These are phyloP conservation scores for Talaromyces adpressus DNA, from an alignment of 495 filamentous ascomycete genomes.

Conservation along the genomic window DNA sequence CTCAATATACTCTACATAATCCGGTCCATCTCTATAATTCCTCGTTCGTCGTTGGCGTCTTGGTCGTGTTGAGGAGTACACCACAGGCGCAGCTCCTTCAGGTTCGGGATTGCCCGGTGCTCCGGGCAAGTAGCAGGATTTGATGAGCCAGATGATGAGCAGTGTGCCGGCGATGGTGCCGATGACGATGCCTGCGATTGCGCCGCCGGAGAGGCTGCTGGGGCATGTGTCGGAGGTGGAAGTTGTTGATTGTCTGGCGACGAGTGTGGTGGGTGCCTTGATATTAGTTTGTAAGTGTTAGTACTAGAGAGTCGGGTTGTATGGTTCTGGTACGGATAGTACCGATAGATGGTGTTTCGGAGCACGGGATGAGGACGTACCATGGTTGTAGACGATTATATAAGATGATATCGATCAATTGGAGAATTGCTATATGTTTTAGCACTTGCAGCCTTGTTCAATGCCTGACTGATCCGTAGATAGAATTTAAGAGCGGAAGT, in stretches of 20 bases:
- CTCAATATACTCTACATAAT: constrained; percentile 29
- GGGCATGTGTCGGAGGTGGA: constrained; percentile 18
- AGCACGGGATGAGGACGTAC: background rate
- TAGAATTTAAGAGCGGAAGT: too few species aligned
- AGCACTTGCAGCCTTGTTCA: background rate
- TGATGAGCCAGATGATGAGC: constrained; percentile 45
- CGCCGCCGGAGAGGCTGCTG: constrained; percentile 43
- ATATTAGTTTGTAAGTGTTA: background rate
- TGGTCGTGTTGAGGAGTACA: constrained; percentile 5
- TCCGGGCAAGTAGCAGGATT: constrained; percentile 18
- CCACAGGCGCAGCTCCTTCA: constrained; percentile 14
- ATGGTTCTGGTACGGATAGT: background rate
- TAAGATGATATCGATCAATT: background rate
- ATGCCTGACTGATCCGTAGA: background rate
- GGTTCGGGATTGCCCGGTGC: constrained; percentile 17
- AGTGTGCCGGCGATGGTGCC: constrained; percentile 50
- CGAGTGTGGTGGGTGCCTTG: constrained; percentile 11
- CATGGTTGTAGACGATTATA: background rate
- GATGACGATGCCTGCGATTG: constrained; percentile 55
- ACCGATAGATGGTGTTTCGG: background rate
- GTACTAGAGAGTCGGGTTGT: background rate
- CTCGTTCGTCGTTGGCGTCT: constrained; percentile 16
- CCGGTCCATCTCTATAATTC: constrained; percentile 9
- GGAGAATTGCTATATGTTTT: background rate
- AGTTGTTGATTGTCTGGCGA: constrained; percentile 15